Evolutionary conservation across 2,329 filamentous ascomycete species (phyloP).

Genomic region (Thielaviopsis ethacetica): DNA sequence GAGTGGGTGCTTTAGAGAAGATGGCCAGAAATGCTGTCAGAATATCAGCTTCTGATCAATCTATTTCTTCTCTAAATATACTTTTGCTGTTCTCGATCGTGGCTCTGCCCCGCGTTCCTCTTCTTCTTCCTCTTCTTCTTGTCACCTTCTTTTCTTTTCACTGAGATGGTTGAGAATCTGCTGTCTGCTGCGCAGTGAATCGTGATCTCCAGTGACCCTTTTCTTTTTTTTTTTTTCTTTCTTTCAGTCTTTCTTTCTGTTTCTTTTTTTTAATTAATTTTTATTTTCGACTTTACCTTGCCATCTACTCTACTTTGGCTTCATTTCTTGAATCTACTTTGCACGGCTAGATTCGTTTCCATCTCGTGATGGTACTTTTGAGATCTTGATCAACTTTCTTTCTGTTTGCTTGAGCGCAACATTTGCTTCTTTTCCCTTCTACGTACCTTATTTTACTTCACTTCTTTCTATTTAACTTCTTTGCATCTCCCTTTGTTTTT

Average conservation of each 20-base stretch:
- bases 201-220: background rate
- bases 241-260: background rate
- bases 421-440: background rate
- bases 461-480: background rate
- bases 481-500: background rate
- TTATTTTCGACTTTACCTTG: background rate
- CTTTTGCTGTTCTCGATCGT: constrained; percentile 1
- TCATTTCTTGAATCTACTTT: background rate
- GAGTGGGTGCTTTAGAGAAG: background rate
- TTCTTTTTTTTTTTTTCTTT: background rate
- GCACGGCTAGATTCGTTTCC: background rate
- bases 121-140: background rate
- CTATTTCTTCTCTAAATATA: background rate
- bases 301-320: background rate
- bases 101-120: background rate
- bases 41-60: background rate
- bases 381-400: background rate
- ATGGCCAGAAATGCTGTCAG: background rate
- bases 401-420: background rate
- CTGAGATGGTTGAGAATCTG: background rate
- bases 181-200: background rate
- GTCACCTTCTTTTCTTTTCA: background rate
- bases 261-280: background rate
- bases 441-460: background rate
- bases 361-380: background rate